A percentile compares a stretch with the other conserved stretches of the same genome.
phyloP scores from a whole-genome alignment of 352 stramenopile genomes.

The Phytophthora fragariae region DNA sequence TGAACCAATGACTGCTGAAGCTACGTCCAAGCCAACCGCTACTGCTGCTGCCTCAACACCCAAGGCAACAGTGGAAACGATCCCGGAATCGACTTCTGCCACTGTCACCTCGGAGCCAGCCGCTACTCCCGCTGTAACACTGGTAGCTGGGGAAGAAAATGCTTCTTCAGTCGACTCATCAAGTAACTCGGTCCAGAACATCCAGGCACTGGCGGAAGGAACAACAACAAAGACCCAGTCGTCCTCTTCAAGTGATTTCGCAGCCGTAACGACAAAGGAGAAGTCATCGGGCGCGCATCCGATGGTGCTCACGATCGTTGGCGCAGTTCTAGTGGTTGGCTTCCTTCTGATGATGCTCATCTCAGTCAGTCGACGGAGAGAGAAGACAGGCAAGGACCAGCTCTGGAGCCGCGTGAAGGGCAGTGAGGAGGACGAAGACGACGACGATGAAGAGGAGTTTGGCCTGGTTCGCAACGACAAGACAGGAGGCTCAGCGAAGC shows the following conservation, averaged over 20 bases:
- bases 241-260: conserved; percentile 23
- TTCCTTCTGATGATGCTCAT: conserved; percentile 75
- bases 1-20: neutral
- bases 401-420: conserved; percentile 80
- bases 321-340: conserved; percentile 69
- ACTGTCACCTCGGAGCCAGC: conserved; percentile 10
- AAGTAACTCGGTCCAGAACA: conserved; percentile 12
- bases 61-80: conserved; percentile 17
- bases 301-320: conserved; percentile 79
- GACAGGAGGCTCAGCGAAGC: conserved; percentile 42
- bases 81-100: conserved; percentile 2
- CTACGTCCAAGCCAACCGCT: conserved; percentile 10
- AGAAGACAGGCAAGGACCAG: conserved; percentile 58
- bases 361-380: conserved; percentile 70
- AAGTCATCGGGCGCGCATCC: conserved; percentile 53
- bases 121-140: neutral
- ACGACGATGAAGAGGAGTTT: conserved; percentile 72
- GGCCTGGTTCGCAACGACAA: conserved; percentile 46
- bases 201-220: conserved; percentile 27
- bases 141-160: too few species aligned
- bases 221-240: conserved; percentile 15
- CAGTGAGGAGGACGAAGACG: conserved; percentile 71
- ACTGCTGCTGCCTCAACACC: conserved; percentile 3
- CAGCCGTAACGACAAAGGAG: conserved; percentile 26
- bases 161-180: conserved; percentile 1